phyloP scores from a whole-genome alignment of 768 basidiomycete genomes.

The Tricholoma sp. region DNA sequence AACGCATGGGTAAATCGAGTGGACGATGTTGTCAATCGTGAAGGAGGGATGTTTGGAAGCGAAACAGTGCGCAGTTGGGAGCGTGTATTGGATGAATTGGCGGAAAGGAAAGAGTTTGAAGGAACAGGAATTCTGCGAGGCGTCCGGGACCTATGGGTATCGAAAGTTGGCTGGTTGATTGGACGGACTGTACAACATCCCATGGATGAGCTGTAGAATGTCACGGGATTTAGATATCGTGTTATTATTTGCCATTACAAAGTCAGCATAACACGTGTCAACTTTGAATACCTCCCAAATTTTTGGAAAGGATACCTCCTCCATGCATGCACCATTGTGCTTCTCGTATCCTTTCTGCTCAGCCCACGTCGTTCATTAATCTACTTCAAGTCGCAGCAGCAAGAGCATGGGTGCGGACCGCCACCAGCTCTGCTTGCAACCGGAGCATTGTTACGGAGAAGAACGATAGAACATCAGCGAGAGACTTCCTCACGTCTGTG shows the following conservation, averaged over 20 bases:
- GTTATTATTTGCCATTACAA: too few relatives aligned
- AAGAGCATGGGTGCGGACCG: constrained; percentile 39
- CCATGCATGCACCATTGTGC: constrained; percentile 49
- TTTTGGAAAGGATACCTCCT: constrained; percentile 9
- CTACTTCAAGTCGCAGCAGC: constrained; percentile 45
- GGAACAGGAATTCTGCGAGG: constrained; percentile 32
- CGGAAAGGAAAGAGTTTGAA: constrained; percentile 41
- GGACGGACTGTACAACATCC: constrained; percentile 36
- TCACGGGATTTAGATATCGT: too few relatives aligned
- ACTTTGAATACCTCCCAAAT: constrained; percentile 1
- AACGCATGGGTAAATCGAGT: constrained; percentile 68
- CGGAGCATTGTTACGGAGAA: not conserved
- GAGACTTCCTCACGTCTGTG: not conserved
- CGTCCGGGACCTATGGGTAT: constrained; percentile 60
- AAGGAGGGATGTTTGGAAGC: constrained; percentile 76
- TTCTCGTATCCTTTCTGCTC: constrained; percentile 28
- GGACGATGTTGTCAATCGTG: constrained; percentile 62
- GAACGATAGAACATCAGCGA: not conserved
- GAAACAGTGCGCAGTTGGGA: constrained; percentile 71
- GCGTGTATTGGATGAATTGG: constrained; percentile 60
- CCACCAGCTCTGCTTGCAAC: constrained; percentile 6
- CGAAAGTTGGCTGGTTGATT: constrained; percentile 76
- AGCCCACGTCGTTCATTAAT: constrained; percentile 29
- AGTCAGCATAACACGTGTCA: constrained; percentile 3
- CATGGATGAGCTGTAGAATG: constrained; percentile 28